Conservation (phyloP, 2,329 filamentous ascomycete species). For the Clarireedia paspali region DNA sequence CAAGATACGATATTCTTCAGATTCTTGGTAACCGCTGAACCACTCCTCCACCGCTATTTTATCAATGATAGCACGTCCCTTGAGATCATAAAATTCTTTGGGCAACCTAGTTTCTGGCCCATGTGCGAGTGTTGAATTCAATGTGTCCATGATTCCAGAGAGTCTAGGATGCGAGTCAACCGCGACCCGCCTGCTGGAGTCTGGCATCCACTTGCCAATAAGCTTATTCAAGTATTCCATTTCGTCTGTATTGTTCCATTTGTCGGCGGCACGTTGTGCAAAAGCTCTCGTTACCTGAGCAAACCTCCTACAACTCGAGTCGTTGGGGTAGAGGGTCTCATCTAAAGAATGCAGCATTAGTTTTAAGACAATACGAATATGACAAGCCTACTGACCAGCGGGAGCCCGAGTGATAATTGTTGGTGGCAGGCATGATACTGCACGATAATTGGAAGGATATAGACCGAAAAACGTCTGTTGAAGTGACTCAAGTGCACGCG, state of each 20-base stretch:
- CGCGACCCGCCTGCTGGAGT: slow-evolving; percentile 57
- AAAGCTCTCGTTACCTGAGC: slow-evolving; percentile 62
- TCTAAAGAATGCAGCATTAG: slow-evolving; percentile 33
- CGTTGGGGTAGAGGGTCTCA: slow-evolving; percentile 77
- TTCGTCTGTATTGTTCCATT: slow-evolving; percentile 70
- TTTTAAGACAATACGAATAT: not conserved
- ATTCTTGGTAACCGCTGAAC: slow-evolving; percentile 82
- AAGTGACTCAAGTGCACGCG: slow-evolving; percentile 68
- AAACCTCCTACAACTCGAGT: slow-evolving; percentile 65
- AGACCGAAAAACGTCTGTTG: slow-evolving; percentile 70
- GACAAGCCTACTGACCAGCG: slow-evolving; percentile 24
- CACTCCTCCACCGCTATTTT: slow-evolving; percentile 81
- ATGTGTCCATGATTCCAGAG: slow-evolving; percentile 87
- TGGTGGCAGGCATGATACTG: slow-evolving; percentile 47
- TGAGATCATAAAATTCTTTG: slow-evolving; percentile 76
- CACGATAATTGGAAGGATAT: slow-evolving; percentile 52
- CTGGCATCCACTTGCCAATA: slow-evolving; percentile 81
- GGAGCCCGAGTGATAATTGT: slow-evolving; percentile 58
- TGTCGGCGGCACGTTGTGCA: slow-evolving; percentile 60
- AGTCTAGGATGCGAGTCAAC: slow-evolving; percentile 80
- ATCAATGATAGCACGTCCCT: slow-evolving; percentile 60
- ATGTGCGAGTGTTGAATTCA: slow-evolving; percentile 84
- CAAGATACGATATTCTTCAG: slow-evolving; percentile 75
- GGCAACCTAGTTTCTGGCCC: slow-evolving; percentile 73
- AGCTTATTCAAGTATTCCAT: slow-evolving; percentile 76